Conservation (phyloP, 208 protist genomes). For the Wallacemonas collosoma region DNA sequence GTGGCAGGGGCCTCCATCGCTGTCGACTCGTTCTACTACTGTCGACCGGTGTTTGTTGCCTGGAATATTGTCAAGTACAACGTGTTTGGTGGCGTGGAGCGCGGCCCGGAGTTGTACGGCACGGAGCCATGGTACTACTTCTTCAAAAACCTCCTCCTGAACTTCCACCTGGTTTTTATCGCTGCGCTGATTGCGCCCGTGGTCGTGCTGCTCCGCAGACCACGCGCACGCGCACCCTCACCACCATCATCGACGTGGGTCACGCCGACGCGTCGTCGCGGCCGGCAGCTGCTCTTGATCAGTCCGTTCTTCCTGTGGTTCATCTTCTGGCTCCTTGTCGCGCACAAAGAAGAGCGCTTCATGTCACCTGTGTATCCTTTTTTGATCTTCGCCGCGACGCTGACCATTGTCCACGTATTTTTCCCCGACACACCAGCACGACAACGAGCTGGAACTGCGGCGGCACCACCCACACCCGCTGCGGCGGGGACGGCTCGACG, state of each 20-base stretch:
- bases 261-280: neutral
- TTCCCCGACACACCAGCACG: slow-evolving; percentile 20
- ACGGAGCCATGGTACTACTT: slow-evolving; percentile 93
- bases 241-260: neutral
- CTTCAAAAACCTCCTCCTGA: slow-evolving; percentile 92
- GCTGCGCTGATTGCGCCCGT: slow-evolving; percentile 47
- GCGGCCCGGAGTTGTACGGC: slow-evolving; percentile 91
- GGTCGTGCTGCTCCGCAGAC: slow-evolving; percentile 30
- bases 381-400: slow-evolving; percentile 75
- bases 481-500: too few species aligned
- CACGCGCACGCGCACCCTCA: neutral
- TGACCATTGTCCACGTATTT: slow-evolving; percentile 41
- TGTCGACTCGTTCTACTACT: slow-evolving; percentile 62
- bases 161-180: slow-evolving; percentile 93
- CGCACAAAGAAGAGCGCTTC: slow-evolving; percentile 97
- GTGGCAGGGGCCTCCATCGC: slow-evolving; percentile 23
- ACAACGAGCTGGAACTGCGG: too few species aligned
- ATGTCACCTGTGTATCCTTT: slow-evolving; percentile 94
- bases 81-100: slow-evolving; percentile 40
- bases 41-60: slow-evolving; percentile 32
- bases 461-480: neutral
- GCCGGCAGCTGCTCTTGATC: slow-evolving; percentile 58
- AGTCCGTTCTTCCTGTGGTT: slow-evolving; percentile 91
- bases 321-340: slow-evolving; percentile 77
- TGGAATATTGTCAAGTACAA: slow-evolving; percentile 82